Evolutionary conservation across 176 grass and related monocot genomes (phyloP).

Genomic region (Oryza glumipatula): DNA sequence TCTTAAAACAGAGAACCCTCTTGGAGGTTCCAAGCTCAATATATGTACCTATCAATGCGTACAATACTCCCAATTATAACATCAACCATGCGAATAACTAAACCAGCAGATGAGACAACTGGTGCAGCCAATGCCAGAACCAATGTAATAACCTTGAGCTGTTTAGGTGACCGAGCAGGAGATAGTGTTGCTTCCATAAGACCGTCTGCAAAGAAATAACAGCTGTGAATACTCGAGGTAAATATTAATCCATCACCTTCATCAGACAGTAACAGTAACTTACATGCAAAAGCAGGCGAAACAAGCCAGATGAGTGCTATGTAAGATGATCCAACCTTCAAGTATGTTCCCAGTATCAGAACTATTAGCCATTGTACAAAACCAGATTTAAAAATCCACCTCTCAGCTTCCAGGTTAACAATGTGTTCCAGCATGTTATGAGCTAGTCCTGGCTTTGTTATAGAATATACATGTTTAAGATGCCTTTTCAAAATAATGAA

Average conservation of each 20-base stretch:
- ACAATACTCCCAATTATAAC: slow-evolving; percentile 77
- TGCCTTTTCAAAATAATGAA: slow-evolving; percentile 66
- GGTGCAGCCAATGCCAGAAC: slow-evolving; percentile 71
- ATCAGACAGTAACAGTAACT: slow-evolving; percentile 47
- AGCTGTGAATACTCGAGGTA: slow-evolving; percentile 23
- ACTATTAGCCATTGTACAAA: slow-evolving; percentile 83
- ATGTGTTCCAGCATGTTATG: slow-evolving; percentile 46
- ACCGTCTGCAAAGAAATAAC: slow-evolving; percentile 69
- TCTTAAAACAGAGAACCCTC: slow-evolving; percentile 17
- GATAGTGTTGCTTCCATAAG: slow-evolving; percentile 96
- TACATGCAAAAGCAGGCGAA: slow-evolving; percentile 95
- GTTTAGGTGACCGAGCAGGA: slow-evolving; percentile 68
- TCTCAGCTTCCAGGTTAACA: slow-evolving; percentile 83
- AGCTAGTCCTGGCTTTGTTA: slow-evolving; percentile 46
- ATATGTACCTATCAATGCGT: slow-evolving; percentile 78
- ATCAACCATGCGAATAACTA: slow-evolving; percentile 68
- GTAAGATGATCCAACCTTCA: slow-evolving; percentile 74
- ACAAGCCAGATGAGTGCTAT: slow-evolving; percentile 93
- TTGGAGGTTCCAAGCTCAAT: slow-evolving; percentile 7
- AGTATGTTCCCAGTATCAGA: slow-evolving; percentile 83
- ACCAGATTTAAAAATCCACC: slow-evolving; percentile 98
- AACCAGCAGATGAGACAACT: slow-evolving; percentile 70
- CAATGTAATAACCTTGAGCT: slow-evolving; percentile 88
- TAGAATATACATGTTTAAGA: slow-evolving; percentile 42
- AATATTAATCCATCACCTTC: slow-evolving; percentile 18